phyloP scores from a whole-genome alignment of 202 grass and related monocot genomes.

The Brachypodium distachyon region DNA sequence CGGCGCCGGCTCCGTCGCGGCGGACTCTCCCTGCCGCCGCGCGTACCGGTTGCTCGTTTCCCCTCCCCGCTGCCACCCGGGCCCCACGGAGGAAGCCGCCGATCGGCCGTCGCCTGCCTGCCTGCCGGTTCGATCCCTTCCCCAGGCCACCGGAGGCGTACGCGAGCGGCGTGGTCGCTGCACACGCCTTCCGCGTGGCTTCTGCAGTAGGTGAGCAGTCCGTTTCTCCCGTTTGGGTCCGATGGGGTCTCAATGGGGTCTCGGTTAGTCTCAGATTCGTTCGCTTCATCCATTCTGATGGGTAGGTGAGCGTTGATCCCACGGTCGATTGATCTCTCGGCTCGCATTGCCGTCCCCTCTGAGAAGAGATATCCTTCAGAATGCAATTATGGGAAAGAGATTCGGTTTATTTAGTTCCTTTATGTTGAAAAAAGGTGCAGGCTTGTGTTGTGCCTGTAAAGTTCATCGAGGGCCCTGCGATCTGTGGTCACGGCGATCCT shows the following conservation, averaged over 20 bases:
- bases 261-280: not conserved
- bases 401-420: not conserved
- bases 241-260: not conserved
- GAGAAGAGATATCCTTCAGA: not conserved
- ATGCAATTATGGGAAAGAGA: not conserved
- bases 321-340: not conserved
- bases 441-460: not conserved
- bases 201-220: not conserved
- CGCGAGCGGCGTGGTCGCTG: not conserved
- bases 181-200: not conserved
- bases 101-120: not conserved
- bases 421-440: not conserved
- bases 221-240: not conserved
- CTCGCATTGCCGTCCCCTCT: not conserved
- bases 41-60: not conserved
- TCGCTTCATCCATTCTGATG: not conserved
- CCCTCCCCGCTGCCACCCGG: not conserved
- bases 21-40: not conserved
- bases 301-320: not conserved
- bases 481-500: not conserved
- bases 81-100: not conserved
- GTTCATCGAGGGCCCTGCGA: not conserved
- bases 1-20: not conserved
- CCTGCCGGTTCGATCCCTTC: not conserved
- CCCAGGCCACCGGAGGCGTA: not conserved